phyloP scores from a whole-genome alignment of 2,329 filamentous ascomycete genomes.

The Stemphylium lycopersici region DNA sequence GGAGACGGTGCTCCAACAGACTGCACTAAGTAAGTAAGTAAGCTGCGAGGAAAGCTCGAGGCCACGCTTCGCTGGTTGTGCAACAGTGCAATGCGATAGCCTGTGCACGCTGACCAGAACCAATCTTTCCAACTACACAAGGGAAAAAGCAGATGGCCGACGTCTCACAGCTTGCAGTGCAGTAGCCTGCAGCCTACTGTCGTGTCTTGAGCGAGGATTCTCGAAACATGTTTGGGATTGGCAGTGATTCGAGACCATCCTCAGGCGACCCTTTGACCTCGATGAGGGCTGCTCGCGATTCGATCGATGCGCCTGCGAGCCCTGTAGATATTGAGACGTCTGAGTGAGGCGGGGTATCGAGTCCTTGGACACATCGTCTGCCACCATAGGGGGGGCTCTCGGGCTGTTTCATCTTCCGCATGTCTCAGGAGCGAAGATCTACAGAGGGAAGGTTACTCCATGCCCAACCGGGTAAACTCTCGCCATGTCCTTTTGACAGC shows the following conservation, averaged over 20 bases:
- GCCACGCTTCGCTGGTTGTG: slow-evolving; percentile 16
- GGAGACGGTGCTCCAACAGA: too few relatives aligned
- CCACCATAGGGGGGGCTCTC: slow-evolving; percentile 22
- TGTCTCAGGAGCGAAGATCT: slow-evolving; percentile 30
- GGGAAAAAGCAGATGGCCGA: slow-evolving; percentile 13
- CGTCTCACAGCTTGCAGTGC: slow-evolving; percentile 17
- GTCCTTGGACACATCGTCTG: slow-evolving; percentile 19
- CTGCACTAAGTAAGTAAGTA: too few relatives aligned
- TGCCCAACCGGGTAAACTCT: slow-evolving; percentile 13
- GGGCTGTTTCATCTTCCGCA: slow-evolving; percentile 36
- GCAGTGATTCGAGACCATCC: not conserved
- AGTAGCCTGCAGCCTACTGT: slow-evolving; percentile 8
- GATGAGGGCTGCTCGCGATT: slow-evolving; percentile 11
- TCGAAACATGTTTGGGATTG: slow-evolving; percentile 19
- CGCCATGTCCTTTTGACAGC: too few relatives aligned
- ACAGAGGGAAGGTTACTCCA: slow-evolving; percentile 29
- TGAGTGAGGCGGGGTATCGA: slow-evolving; percentile 28
- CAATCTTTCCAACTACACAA: slow-evolving; percentile 10
- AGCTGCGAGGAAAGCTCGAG: slow-evolving; percentile 7
- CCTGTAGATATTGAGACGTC: slow-evolving; percentile 21
- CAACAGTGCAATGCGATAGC: slow-evolving; percentile 19
- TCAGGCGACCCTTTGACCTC: slow-evolving; percentile 9
- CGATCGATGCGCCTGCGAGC: slow-evolving; percentile 4
- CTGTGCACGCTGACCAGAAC: slow-evolving; percentile 1
- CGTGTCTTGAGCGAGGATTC: not conserved